Evolutionary conservation across 495 filamentous ascomycete genomes (phyloP).

Genomic region (Penicillium silybi): DNA sequence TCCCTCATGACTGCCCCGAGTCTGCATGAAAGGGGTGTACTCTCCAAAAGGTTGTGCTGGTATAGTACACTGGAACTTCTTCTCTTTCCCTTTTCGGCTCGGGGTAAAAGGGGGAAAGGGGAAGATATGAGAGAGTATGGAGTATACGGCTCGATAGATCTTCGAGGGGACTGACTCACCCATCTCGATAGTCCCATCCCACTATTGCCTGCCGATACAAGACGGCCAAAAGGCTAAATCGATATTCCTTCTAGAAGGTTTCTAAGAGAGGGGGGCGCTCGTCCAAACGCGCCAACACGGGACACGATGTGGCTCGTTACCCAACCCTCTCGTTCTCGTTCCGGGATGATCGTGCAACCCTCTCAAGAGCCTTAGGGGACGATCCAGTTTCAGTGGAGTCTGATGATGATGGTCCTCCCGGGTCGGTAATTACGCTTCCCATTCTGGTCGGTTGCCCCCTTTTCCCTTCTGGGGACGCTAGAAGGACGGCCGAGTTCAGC

Average conservation of each 20-base stretch:
- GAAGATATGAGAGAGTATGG: conserved; percentile 7
- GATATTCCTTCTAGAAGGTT: conserved; percentile 25
- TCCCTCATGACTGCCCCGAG: background rate
- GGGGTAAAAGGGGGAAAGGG: background rate
- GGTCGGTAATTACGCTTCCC: conserved; percentile 22
- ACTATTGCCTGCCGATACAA: conserved; percentile 17
- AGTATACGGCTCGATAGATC: background rate
- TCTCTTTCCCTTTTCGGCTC: background rate
- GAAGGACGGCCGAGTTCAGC: conserved; percentile 18
- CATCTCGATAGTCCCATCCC: conserved; percentile 25
- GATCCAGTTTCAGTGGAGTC: conserved; percentile 15
- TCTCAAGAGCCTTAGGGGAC: background rate
- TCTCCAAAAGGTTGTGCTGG: background rate
- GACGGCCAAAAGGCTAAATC: conserved; percentile 20
- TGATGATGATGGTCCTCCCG: background rate
- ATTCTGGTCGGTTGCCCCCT: conserved; percentile 14
- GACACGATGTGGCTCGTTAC: conserved; percentile 5
- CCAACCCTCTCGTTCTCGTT: background rate
- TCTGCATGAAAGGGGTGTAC: conserved; percentile 12
- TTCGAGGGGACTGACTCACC: conserved; percentile 10
- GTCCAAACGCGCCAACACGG: conserved; percentile 5
- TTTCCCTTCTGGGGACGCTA: conserved; percentile 15
- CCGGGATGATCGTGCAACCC: conserved; percentile 6
- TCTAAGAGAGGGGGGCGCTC: conserved; percentile 1
- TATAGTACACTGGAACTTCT: background rate